Evolutionary conservation across 1,284 basidiomycete genomes (phyloP), one percentile per base, ranked within the genome.

Genomic region (Leccinum fuscescens): DNA sequence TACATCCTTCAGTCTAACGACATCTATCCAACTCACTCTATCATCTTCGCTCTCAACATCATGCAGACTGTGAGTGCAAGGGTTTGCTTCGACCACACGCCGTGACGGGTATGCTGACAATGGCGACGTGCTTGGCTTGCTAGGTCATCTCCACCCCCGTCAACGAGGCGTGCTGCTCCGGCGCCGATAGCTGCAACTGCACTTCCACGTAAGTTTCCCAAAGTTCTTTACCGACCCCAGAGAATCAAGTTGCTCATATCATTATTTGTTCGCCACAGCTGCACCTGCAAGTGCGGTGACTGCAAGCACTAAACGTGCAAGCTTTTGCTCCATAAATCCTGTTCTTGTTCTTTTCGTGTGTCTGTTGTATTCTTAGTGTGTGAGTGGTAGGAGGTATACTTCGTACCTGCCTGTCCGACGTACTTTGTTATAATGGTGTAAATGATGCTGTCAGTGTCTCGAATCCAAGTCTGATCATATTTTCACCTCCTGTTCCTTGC

Each of bases 51-150:
- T 17, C 50, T 17, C 22, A 1, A 27, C 24, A 59, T 46, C 54
- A 70, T 70, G 68, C 62, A 70, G 55, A 70, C 54, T 1, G 66
- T 68, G 51, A 67, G 66, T 29, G 6, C n/a, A 20, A 31, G 4
- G 31, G 31, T 4, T 11, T 29, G 0, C n/a, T 20, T 29, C 4
- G 8, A 6, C 27, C 15, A 9, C 24, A 6, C 29, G 50, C n/a
- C 31, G 31, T 31, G 31, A 14, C 20, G 6, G 17, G 39, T 11
- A 3, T 9, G 35, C 24, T 56, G 17, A n/a, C 56, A 52, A 35
- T 6, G 6, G 50, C 11, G 39, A 4, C 4, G 12, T 20, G 39
- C 6, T 50, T 55, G 31, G n/a, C n/a, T 42, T 42, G 39, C 8
- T 7, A 69, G 67, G 33, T 67, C 48, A 62, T 20, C 52, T 58